Evolutionary conservation across 148 eudicot genomes (phyloP), one percentile per base, ranked within the genome.

Genomic region (Rhododendron simsii): DNA sequence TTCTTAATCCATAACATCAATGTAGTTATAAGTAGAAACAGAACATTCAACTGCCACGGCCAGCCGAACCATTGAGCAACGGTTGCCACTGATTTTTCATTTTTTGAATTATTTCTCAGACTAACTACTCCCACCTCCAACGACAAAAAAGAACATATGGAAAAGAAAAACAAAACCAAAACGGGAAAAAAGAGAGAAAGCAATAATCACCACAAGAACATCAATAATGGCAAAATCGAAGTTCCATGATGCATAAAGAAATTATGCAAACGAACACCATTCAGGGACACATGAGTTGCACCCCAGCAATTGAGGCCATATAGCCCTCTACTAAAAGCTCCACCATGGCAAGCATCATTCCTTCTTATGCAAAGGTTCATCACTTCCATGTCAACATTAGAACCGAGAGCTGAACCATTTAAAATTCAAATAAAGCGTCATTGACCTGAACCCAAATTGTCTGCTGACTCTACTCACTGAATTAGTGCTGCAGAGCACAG

Each of bases 331-430:
- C 77, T 33, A 10, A 73, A 33, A 10, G 13, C 16, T 73, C 77
- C 77, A 75, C 79, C 47, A 16, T 75, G 79, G 44, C 48, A 75
- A 75, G 79, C 79, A 75, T 75, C 47, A 75, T 75, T 75, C 41
- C 7, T 74, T 30, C 45, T 28, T 16, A 74, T 74, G 37, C 37
- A 13, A 75, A 75, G 78, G 45, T 75, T 75, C 20, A 8, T 35
- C 21, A 16, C 47, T 75, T 75, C 79, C 79, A 37, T 33, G 45
- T 75, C 79, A 33, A 14, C 21, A 39, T 33, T 37, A 75, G 20
- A 75, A 33, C 8, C 20, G 7, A 74, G 78, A 74, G 45, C 7
- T 37, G 79, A 75, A 75, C 44, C 47, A 75, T 75, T 23, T 75
- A 61, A 20, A 57, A 6, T 23, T 23, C 28, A 23, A 61, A 57